A percentile compares a stretch with the other conserved stretches of the same genome.
phyloP scores from a whole-genome alignment of 1,284 basidiomycete species.

The Peniophora sp. region DNA sequence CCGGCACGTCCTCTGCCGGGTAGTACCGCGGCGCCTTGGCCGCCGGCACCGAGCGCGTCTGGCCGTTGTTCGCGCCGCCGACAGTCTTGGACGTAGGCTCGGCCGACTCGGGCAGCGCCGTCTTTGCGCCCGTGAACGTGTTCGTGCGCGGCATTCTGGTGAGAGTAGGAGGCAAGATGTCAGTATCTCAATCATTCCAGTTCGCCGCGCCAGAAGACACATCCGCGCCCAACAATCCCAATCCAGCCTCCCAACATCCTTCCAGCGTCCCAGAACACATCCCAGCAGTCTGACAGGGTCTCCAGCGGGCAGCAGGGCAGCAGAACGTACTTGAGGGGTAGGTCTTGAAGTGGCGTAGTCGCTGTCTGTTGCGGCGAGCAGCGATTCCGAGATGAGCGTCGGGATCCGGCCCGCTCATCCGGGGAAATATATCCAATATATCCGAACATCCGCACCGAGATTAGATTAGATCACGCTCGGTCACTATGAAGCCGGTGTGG shows the following conservation, averaged over 20 bases:
- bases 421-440: no score
- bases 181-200: not conserved
- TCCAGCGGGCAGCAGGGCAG: no score
- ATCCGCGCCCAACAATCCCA: constrained; percentile 8
- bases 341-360: no score
- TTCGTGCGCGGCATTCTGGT: constrained; percentile 87
- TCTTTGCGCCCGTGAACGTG: constrained; percentile 78
- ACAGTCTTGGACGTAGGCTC: constrained; percentile 76
- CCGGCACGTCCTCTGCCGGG: constrained; percentile 90
- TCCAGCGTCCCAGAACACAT: no score
- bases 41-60: constrained; percentile 80
- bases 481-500: no score
- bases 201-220: not conserved
- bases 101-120: constrained; percentile 57
- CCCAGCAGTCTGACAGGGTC: no score
- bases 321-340: no score
- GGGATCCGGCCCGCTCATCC: no score
- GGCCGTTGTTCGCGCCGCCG: constrained; percentile 89
- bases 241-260: constrained; percentile 6
- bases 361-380: no score
- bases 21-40: constrained; percentile 92
- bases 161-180: not conserved
- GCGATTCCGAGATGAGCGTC: no score
- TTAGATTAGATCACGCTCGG: no score
- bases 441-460: no score